Evolutionary conservation across 2,329 filamentous ascomycete genomes (phyloP).

Genomic region (Colletotrichum orchidophilum): DNA sequence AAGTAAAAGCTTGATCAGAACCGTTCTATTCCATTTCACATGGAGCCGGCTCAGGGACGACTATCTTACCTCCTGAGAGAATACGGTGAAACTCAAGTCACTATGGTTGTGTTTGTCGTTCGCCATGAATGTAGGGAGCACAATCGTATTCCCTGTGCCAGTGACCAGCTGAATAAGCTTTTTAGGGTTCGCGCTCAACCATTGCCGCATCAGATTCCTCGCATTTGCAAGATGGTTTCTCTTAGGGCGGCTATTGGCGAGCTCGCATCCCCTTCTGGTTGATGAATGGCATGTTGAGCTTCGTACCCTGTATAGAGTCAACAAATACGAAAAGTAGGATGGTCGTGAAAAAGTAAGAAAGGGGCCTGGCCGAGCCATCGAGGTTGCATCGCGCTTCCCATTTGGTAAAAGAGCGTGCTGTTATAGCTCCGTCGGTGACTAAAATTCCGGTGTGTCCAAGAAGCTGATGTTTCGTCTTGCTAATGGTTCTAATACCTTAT

Average conservation of each 20-base stretch:
- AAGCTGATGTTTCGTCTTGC: not conserved
- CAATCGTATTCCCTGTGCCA: not conserved
- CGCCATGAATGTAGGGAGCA: slow-evolving; percentile 13
- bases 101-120: slow-evolving; percentile 13
- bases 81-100: not conserved
- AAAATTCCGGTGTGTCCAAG: too few relatives aligned
- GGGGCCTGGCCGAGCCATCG: slow-evolving; percentile 5
- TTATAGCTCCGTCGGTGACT: not conserved
- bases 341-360: slow-evolving; percentile 19
- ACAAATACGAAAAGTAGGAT: slow-evolving; percentile 3
- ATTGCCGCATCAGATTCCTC: not conserved
- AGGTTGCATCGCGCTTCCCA: not conserved
- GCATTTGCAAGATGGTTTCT: not conserved
- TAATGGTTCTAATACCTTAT: too few relatives aligned
- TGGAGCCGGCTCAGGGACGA: too few relatives aligned
- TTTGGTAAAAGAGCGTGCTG: not conserved
- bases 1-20: not conserved
- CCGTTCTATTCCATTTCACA: too few relatives aligned
- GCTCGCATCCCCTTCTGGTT: slow-evolving; percentile 12
- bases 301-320: slow-evolving; percentile 14
- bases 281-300: slow-evolving; percentile 10
- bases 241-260: slow-evolving; percentile 12
- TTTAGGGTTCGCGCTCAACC: slow-evolving; percentile 19
- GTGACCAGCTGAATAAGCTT: slow-evolving; percentile 1
- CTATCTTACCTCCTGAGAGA: not conserved